Conservation (phyloP, 768 basidiomycete species). For the Lyophyllum shimeji region DNA sequence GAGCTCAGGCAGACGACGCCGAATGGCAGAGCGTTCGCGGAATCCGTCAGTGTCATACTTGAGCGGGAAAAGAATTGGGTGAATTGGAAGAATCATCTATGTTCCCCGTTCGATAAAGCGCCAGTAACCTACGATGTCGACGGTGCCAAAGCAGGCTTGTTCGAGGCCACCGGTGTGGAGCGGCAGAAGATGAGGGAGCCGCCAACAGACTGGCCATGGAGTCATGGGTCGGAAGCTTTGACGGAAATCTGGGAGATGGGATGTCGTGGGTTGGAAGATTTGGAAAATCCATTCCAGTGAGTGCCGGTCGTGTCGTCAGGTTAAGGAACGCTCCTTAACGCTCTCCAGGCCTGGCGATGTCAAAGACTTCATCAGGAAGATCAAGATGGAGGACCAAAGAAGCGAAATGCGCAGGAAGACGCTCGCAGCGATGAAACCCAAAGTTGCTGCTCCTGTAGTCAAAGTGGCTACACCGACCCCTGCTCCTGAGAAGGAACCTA, state of each 20-base stretch:
- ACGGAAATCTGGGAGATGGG: conserved; percentile 87
- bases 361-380: conserved; percentile 70
- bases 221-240: conserved; percentile 65
- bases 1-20: conserved; percentile 75
- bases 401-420: conserved; percentile 53
- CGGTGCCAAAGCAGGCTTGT: conserved; percentile 51
- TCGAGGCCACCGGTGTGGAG: conserved; percentile 56
- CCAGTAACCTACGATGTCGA: conserved; percentile 54
- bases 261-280: conserved; percentile 59
- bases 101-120: conserved; percentile 76
- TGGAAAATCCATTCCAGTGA: conserved; percentile 69
- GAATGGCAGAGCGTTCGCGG: conserved; percentile 73
- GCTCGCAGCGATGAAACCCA: conserved; percentile 31
- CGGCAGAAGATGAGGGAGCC: conserved; percentile 57
- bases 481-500: conserved; percentile 15
- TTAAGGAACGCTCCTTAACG: neutral
- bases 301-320: conserved; percentile 17
- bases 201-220: conserved; percentile 62
- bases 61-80: conserved; percentile 90
- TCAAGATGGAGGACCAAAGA: conserved; percentile 63
- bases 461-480: conserved; percentile 17
- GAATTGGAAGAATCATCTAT: conserved; percentile 84
- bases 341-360: conserved; percentile 63
- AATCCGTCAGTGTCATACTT: conserved; percentile 68
- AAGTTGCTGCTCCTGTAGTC: conserved; percentile 26